Evolutionary conservation across 257 asterid genomes (phyloP), one percentile per base, ranked within the genome.

Genomic region (Scutellaria barbata): DNA sequence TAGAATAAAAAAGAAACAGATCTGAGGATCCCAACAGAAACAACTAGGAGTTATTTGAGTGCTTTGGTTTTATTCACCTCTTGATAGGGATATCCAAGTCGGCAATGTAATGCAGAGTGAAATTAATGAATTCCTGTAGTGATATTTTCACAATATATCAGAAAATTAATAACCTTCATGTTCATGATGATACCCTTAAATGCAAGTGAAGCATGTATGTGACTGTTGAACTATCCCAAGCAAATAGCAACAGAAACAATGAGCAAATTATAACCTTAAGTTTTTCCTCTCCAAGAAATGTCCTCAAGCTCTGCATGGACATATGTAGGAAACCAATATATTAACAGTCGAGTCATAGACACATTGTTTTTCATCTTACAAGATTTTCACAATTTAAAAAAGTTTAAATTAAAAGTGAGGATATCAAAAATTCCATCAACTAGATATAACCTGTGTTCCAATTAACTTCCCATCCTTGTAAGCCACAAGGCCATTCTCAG

Each of bases 401-500:
- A 22, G 25, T 22, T 22, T 30, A 30, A 47, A 16, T 5, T 42
- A n/a, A 40, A 39, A 50, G 14, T 8, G 47, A 20, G 41, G 53
- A 76, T 13, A 8, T 46, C 20, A 20, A 62, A 52, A 69, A 2
- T 30, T 30, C 35, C 35, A 30, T 30, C 35, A 30, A 30, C 35
- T 37, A n/a, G 61, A 18, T 8, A 37, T 63, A 82, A 94, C 98
- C 98, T 89, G 90, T 10, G 80, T 86, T 60, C 96, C 98, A 73
- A 92, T 81, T 67, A 95, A 76, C 53, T 82, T 74, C 52, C 96
- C 99, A 65, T 77, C 87, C 79, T 84, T 82, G 79, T 94, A 83
- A 60, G 99, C 99, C 73, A 94, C 96, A 11, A 94, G 96, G 51
- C 98, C 98, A 74, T 94, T 94, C 88, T 94, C 99, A 45, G 96